These are phyloP conservation scores for Ampelocalamus luodianensis DNA, from an alignment of 176 grass and related monocot genomes.

Conservation along the genomic window DNA sequence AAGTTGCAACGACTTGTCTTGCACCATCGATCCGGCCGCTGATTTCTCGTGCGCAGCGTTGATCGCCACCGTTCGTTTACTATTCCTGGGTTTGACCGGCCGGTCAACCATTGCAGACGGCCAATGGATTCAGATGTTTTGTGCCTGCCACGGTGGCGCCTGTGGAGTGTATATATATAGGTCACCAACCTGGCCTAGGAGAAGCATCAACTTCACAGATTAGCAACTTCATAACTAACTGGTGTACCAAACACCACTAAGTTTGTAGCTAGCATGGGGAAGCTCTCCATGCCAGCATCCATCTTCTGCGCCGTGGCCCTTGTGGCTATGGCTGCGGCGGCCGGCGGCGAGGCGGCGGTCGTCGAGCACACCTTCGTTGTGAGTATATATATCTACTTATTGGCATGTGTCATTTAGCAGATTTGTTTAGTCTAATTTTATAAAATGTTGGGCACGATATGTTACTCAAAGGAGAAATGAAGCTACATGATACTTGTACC, in stretches of 20 bases:
- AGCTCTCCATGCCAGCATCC: constrained; percentile 24
- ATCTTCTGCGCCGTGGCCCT: neutral
- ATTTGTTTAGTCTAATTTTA: neutral
- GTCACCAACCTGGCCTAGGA: too few species aligned
- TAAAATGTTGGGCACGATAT: too few species aligned
- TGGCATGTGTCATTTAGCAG: neutral
- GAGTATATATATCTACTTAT: neutral
- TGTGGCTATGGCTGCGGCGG: neutral
- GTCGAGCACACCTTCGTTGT: constrained; percentile 43
- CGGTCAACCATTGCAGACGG: too few species aligned
- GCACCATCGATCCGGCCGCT: too few species aligned
- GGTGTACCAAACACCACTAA: neutral
- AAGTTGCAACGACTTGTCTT: too few species aligned
- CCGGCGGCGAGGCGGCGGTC: neutral
- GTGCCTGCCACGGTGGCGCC: neutral
- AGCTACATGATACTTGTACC: neutral
- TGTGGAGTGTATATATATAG: constrained; percentile 9
- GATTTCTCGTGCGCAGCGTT: too few species aligned
- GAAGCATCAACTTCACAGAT: neutral
- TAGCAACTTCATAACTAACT: neutral
- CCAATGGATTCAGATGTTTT: neutral
- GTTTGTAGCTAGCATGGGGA: constrained; percentile 1
- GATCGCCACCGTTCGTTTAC: too few species aligned
- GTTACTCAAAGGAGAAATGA: too few species aligned
- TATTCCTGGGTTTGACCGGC: too few species aligned